A percentile compares a stretch with the other conserved stretches of the same genome.
Evolutionary conservation across 2,329 filamentous ascomycete genomes (phyloP).

Genomic region (Paracoccidioides brasiliensis): DNA sequence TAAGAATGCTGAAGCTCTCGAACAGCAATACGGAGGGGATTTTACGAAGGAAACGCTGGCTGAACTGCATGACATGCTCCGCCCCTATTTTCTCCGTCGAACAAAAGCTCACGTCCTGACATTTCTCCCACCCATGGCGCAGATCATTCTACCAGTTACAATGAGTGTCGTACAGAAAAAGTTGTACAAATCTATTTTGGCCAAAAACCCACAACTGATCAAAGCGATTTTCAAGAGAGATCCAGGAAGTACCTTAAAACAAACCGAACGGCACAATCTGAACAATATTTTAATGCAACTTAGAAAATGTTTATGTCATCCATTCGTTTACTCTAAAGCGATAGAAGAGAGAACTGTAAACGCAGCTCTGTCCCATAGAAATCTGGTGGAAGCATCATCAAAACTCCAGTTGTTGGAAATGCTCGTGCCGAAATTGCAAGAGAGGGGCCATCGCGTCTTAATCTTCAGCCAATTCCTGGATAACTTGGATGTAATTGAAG

Average conservation of each 20-base stretch:
- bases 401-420: constrained; percentile 75
- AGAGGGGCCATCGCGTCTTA: constrained; percentile 76
- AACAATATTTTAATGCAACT: constrained; percentile 95
- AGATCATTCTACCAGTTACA: constrained; percentile 90
- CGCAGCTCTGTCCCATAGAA: constrained; percentile 52
- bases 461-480: constrained; percentile 91
- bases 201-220: constrained; percentile 80
- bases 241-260: constrained; percentile 44
- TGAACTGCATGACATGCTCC: constrained; percentile 69
- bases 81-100: constrained; percentile 56
- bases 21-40: constrained; percentile 55
- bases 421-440: constrained; percentile 75
- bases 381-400: constrained; percentile 79
- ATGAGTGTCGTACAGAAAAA: constrained; percentile 92
- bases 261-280: constrained; percentile 61
- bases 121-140: constrained; percentile 82
- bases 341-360: constrained; percentile 71
- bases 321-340: constrained; percentile 80
- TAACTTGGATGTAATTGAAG: constrained; percentile 80
- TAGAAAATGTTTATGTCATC: constrained; percentile 87
- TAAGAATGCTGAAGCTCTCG: constrained; percentile 57
- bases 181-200: constrained; percentile 83
- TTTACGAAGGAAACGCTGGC: constrained; percentile 71
- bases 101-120: constrained; percentile 86
- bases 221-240: constrained; percentile 64